Base-by-base conservation (phyloP, 495 filamentous ascomycete species). In the Friedmanniomyces simplex region DNA sequence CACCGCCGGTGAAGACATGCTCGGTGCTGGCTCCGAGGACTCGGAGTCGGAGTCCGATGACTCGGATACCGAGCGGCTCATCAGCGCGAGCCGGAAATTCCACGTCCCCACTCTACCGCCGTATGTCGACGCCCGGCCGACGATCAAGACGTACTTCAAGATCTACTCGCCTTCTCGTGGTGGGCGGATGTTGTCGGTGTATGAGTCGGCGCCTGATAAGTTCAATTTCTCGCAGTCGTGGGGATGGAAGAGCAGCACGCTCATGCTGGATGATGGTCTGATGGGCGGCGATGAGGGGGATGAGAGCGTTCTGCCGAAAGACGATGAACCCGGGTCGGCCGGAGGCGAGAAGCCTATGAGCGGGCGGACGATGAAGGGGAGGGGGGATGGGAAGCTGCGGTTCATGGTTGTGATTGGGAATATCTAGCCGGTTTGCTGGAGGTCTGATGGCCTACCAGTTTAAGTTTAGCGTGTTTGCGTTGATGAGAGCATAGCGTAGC, bases 201-300 rank as follows among this genome's bases (percentile, higher is more conserved):
- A 82, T 61, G 77, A 79, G 54, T 75, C 71, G 54, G 77, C 78
- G 16, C 79, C 79, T 16, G 80, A 82, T 64, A 69, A 70, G 46
- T 82, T 82, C 66, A 82, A 82, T 66, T 82, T 82, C 65, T 78
- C 76, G 49, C 80, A 82, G 69, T 79, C 76, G 61, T 82, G 79
- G 79, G 79, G 79, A 0, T 82, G 79, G 79, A 82, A 81, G 68
- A 82, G 79, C 47, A 76, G 73, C 58, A 79, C 74, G 53, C 66
- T 82, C 61, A 78, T 80, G 47, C 62, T 81, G 51, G 79, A 81
- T 10, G 59, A 34, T 13, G 16, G 60, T 46, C 14, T 45, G 56
- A n/a, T 21, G 16, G 28, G 43, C 3, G 32, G 13, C 4, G 28
- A 34, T 25, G 37, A 11, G 28, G 50, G 45, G 26, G 52, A 52